Base-by-base conservation (phyloP, 352 stramenopile genomes). In the Phytopythium chamaehyphon region DNA sequence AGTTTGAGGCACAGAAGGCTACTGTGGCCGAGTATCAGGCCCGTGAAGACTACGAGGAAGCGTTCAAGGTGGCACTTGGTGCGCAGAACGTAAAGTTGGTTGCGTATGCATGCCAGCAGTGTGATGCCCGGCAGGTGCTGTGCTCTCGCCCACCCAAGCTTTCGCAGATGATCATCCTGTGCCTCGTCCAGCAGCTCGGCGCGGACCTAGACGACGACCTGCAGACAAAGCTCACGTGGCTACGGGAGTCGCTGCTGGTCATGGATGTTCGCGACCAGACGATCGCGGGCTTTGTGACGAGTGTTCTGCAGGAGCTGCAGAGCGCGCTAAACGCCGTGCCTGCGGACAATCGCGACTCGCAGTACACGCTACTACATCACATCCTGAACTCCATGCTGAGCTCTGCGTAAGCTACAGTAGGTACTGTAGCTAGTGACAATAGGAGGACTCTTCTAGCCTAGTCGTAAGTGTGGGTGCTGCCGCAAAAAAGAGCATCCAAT, bases 321-420 rank as follows among this genome's bases (percentile, higher is more conserved):
- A 62, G 59, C 37, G 76, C 68, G 11, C 54, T 91, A 14, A 83
- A 85, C 55, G 62, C 67, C 49, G 76, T 93, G 6, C 78, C 80
- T 2, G 38, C 33, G 22, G 59, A 86, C 37, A 69, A 61, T 40
- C 76, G 79, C 24, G 81, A 94, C 55, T 90, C 81, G 53, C 83
- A 94, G 73, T 90, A 86, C 57, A 90, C 69, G 36, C 72, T 93
- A 1, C 62, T 93, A 55, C 80, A 89, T 60, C 83, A 93, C 61
- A 84, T 93, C 51, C 67, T 93, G 15, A 93, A 91, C 59, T 94
- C 83, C 47, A 72, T 94, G 62, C 62, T 92, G 23, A 94, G 73
- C 54, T 94, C 76, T 5, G 69, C 68, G 47, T 86, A 66, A 76
- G 28, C 28, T 33, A 33, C 5, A n/a, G n/a, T n/a, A n/a, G n/a